These are phyloP conservation scores for Grosmannia huntii DNA, from an alignment of 2,329 filamentous ascomycete genomes.

Conservation along the genomic window DNA sequence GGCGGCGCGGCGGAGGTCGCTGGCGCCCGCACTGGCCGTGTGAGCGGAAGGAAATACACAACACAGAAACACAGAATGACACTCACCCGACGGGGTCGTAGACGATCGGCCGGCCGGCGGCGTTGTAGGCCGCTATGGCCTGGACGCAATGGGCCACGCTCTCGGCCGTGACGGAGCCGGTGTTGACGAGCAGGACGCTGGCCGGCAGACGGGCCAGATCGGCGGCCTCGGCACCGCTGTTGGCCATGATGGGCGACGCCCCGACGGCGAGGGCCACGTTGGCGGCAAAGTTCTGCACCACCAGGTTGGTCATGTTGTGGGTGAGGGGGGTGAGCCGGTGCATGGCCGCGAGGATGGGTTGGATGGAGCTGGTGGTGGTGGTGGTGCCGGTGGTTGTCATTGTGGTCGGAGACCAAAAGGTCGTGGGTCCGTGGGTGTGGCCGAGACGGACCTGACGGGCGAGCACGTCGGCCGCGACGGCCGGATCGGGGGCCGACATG, in stretches of 20 bases:
- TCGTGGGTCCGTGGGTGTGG: constrained; percentile 3
- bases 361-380: constrained; percentile 1
- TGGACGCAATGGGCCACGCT: constrained; percentile 57
- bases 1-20: constrained; percentile 55
- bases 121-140: constrained; percentile 73
- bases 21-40: constrained; percentile 56
- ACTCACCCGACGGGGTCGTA: constrained; percentile 76
- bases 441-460: constrained; percentile 34
- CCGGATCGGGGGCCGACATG: constrained; percentile 57
- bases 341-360: constrained; percentile 45
- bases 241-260: constrained; percentile 88
- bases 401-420: neutral
- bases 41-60: no score
- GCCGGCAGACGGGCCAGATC: constrained; percentile 62
- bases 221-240: constrained; percentile 66
- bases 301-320: constrained; percentile 96
- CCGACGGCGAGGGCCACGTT: constrained; percentile 79
- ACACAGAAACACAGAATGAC: neutral
- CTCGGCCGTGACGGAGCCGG: constrained; percentile 79
- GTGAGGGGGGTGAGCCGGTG: constrained; percentile 56
- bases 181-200: constrained; percentile 79
- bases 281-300: constrained; percentile 89
- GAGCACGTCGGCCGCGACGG: constrained; percentile 48
- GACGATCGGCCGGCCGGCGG: constrained; percentile 59
- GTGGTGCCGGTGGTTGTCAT: neutral